Evolutionary conservation across 2,329 filamentous ascomycete genomes (phyloP).

Genomic region (Cladosporium sphaerospermum): DNA sequence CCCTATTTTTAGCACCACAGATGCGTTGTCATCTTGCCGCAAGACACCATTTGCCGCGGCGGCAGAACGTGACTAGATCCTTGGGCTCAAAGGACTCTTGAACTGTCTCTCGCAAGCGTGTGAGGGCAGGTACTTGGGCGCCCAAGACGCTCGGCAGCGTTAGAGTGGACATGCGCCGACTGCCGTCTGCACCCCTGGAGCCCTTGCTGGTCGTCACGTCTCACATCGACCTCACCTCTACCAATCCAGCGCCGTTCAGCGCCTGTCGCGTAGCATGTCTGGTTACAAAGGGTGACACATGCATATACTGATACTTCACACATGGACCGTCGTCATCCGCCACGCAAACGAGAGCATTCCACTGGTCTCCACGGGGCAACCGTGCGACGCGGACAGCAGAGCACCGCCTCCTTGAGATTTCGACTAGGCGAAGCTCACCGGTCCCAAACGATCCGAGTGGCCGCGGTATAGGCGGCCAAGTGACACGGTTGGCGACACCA

Average conservation of each 20-base stretch:
- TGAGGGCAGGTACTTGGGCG: background rate
- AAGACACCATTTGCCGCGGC: too few species aligned
- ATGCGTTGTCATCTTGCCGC: too few species aligned
- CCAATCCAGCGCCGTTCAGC: background rate
- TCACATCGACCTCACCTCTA: slow-evolving; percentile 6
- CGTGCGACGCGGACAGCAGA: slow-evolving; percentile 9
- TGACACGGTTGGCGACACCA: background rate
- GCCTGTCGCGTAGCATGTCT: background rate
- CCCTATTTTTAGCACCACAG: too few species aligned
- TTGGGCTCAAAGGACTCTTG: background rate
- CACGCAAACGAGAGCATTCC: slow-evolving; percentile 5
- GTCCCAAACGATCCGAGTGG: background rate
- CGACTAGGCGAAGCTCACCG: background rate
- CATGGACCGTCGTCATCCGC: background rate
- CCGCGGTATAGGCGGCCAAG: background rate
- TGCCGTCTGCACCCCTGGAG: background rate
- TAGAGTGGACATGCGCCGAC: background rate
- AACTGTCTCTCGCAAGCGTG: background rate
- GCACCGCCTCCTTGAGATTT: slow-evolving; percentile 1
- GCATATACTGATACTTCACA: slow-evolving; percentile 5
- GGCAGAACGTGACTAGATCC: too few species aligned
- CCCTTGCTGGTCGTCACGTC: slow-evolving; percentile 1
- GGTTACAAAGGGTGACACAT: background rate
- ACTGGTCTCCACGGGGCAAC: slow-evolving; percentile 2
- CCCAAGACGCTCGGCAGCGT: background rate